Base-by-base conservation (phyloP, 1,139 yeast species). In the Eremothecium coryli region DNA sequence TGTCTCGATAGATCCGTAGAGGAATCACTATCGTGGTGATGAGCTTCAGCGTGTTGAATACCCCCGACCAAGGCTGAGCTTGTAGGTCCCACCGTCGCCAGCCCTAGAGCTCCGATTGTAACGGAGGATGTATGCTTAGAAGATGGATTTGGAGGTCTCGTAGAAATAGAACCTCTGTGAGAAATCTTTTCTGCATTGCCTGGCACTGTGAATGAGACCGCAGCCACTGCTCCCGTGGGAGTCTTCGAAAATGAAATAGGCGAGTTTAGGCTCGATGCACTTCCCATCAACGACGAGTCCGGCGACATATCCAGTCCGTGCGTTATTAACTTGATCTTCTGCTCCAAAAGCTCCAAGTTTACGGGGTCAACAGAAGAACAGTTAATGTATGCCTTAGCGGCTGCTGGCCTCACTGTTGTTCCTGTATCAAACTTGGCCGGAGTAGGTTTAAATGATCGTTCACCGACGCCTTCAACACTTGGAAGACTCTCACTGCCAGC, bases 111-210 rank as follows among this genome's bases (percentile, higher is more conserved):
- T 22, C n/a, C 10, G 23, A 31, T 17, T 11, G 21, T n/a, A 22
- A 11, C 3, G 12, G 21, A 7, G 23, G 26, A 2, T 12, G 12
- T 21, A 12, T 13, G 9, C 14, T 23, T 23, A 7, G 10, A 7
- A 7, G 26, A 8, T 7, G 26, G 12, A 14, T 23, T 41, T 21
- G 47, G 42, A 12, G 60, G 56, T 26, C 48, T 46, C 4, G 52
- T 44, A 9, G 71, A 65, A 34, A 70, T 68, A 2, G 75, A 70
- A 12, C 73, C 72, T 36, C 76, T 52, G 34, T 54, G 58, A 2
- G 54, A 46, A 9, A 40, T 41, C 39, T 49, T 48, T 21, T 48
- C 52, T 12, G 41, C 36, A 12, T 33, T 23, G 16, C 50, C 46
- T 7, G 51, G 43, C 7, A 48, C 49, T 5, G 50, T 46, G 32